These are phyloP conservation scores for Metarhizium brunneum DNA, from an alignment of 2,329 filamentous ascomycete genomes.

Conservation along the genomic window DNA sequence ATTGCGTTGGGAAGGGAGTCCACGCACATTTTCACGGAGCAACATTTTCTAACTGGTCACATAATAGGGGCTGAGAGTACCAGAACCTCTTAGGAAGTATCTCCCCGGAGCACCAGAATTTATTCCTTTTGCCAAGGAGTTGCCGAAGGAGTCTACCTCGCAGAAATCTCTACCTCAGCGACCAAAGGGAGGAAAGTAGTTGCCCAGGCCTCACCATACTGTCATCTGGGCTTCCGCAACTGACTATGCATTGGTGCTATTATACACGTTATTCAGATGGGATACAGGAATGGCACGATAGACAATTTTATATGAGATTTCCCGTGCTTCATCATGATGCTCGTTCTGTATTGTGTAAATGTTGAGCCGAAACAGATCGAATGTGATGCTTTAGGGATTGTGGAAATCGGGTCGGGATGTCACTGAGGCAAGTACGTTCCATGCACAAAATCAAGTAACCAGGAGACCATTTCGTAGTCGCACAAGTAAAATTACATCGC, in stretches of 20 bases:
- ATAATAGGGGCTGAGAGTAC: slow-evolving; percentile 62
- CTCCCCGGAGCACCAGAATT: slow-evolving; percentile 85
- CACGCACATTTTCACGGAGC: not conserved
- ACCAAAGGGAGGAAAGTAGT: slow-evolving; percentile 21
- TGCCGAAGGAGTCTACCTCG: slow-evolving; percentile 55
- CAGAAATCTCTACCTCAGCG: slow-evolving; percentile 20
- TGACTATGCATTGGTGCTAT: not conserved
- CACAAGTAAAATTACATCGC: too few relatives aligned
- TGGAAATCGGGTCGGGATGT: too few relatives aligned
- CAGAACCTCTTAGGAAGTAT: slow-evolving; percentile 78
- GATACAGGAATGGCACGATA: not conserved
- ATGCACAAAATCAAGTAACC: too few relatives aligned
- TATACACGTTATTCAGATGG: not conserved
- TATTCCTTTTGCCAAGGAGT: slow-evolving; percentile 77
- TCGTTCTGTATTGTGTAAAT: not conserved
- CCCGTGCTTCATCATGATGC: not conserved
- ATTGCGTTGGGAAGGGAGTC: slow-evolving; percentile 16
- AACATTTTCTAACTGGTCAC: not conserved
- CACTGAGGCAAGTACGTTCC: too few relatives aligned
- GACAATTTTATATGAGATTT: not conserved
- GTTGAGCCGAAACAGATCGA: too few relatives aligned
- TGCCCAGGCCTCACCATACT: not conserved
- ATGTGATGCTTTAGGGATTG: too few relatives aligned
- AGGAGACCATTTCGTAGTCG: too few relatives aligned
- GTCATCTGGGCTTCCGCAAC: not conserved